Conservation (phyloP, 805 yeast genomes). For the Pichia gijzeniarum region DNA sequence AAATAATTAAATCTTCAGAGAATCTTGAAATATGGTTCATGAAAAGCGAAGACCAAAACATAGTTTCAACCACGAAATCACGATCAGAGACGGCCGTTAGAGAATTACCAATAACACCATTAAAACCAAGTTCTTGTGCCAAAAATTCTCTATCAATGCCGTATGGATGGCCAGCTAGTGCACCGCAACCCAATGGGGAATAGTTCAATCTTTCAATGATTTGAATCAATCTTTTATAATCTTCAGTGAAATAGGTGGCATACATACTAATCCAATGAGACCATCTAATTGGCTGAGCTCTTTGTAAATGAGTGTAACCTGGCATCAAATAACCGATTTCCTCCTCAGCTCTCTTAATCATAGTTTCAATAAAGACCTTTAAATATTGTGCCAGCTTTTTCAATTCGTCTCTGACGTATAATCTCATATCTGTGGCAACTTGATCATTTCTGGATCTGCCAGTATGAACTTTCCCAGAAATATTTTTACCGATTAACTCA, state of each 20-base stretch:
- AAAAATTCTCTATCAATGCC: conserved; percentile 94
- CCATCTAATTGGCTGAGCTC: conserved; percentile 99
- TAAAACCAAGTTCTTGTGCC: conserved; percentile 74
- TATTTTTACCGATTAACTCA: conserved; percentile 86
- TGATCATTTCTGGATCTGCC: conserved; percentile 98
- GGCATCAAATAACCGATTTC: conserved; percentile 97
- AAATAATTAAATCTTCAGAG: conserved; percentile 90
- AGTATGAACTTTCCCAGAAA: conserved; percentile 98
- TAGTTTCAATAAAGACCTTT: conserved; percentile 56
- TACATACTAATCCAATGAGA: conserved; percentile 93
- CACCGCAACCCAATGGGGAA: conserved; percentile 95
- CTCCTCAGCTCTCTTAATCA: conserved; percentile 66
- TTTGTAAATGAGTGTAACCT: conserved; percentile 96
- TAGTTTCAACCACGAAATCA: conserved; percentile 91
- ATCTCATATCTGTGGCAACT: conserved; percentile 98
- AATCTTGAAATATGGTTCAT: conserved; percentile 95
- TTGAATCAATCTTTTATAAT: conserved; percentile 77
- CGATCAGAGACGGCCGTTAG: conserved; percentile 96
- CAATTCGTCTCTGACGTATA: conserved; percentile 78
- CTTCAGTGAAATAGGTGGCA: conserved; percentile 91
- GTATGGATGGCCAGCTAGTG: conserved; percentile 98
- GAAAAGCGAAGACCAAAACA: conserved; percentile 92
- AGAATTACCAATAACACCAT: conserved; percentile 89
- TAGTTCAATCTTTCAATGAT: conserved; percentile 75
- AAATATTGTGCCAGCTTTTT: conserved; percentile 51